Base-by-base conservation (phyloP, 345 rosid genomes). In the Gossypium arboreum region DNA sequence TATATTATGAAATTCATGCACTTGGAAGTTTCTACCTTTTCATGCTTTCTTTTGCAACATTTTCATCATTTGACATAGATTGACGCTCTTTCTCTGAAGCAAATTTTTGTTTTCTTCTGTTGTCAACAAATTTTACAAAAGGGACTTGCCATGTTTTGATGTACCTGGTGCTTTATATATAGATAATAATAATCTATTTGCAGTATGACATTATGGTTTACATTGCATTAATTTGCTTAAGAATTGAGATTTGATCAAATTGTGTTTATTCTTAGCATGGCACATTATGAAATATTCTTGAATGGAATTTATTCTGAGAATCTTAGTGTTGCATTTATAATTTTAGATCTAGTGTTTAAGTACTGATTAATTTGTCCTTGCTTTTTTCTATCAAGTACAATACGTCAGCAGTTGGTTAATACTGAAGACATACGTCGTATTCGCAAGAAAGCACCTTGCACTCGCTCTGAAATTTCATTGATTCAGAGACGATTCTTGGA, bases 401-500 rank as follows among this genome's bases (percentile, higher is more conserved):
- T 96, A 80, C 97, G 97, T 34, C 90, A 86, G 78, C 99, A 96
- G 60, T 78, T 96, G 85, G 91, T 85, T 58, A 88, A 81, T 80
- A 91, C 98, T 64, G 97, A 93, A 79, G 94, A 88, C 79, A 87
- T 93, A 82, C 98, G 97, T 29, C 98, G 99, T 71, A 78, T 87
- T 61, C 92, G 99, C 18, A 96, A 92, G 85, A 96, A 96, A 79
- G 99, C 99, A n/a, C 99, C 99, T 68, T 96, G 99, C 84, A 96
- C 98, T 70, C 75, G 83, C 72, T 71, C 90, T 66, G 99, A 96
- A 84, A 92, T 93, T 82, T 71, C 88, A 79, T 88, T 86, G 91
- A 88, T 96, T 79, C 92, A 85, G 84, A 88, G 97, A 73, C 97
- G 87, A 73, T 88, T 86, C 77, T 75, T 90, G 83, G 97, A 86